These are phyloP conservation scores for Colletotrichum melonis DNA, from an alignment of 2,329 filamentous ascomycete genomes.

Conservation along the genomic window DNA sequence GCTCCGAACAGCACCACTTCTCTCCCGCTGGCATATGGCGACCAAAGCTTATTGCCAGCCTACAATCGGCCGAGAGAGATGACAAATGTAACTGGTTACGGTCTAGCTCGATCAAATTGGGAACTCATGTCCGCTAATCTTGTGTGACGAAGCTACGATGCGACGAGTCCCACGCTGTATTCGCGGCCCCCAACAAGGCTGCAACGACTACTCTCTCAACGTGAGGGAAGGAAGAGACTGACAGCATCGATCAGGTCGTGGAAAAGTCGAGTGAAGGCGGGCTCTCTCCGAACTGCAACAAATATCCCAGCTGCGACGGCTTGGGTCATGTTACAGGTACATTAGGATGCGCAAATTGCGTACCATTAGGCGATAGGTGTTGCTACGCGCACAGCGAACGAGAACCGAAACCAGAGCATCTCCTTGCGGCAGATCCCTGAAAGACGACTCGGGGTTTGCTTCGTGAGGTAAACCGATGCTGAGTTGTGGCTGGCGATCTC, in stretches of 20 bases:
- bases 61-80: constrained; percentile 30
- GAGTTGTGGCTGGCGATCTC: constrained; percentile 36
- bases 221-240: not conserved
- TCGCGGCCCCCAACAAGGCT: not conserved
- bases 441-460: constrained; percentile 32
- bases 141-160: constrained; percentile 25
- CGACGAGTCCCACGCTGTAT: constrained; percentile 16
- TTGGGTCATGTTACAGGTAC: constrained; percentile 31
- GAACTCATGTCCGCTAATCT: constrained; percentile 34
- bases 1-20: constrained; percentile 9
- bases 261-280: not conserved
- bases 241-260: not conserved
- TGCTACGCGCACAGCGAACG: constrained; percentile 5
- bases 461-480: constrained; percentile 36
- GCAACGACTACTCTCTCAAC: not conserved
- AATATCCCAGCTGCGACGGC: constrained; percentile 19
- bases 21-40: constrained; percentile 6
- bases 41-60: constrained; percentile 28
- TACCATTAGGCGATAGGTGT: constrained; percentile 23
- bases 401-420: constrained; percentile 20
- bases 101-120: constrained; percentile 24
- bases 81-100: constrained; percentile 7
- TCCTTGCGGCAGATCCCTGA: constrained; percentile 26
- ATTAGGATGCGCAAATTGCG: constrained; percentile 28
- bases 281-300: not conserved